Base-by-base conservation (phyloP, 2,329 filamentous ascomycete genomes). In the Colletotrichum gloeosporioides region DNA sequence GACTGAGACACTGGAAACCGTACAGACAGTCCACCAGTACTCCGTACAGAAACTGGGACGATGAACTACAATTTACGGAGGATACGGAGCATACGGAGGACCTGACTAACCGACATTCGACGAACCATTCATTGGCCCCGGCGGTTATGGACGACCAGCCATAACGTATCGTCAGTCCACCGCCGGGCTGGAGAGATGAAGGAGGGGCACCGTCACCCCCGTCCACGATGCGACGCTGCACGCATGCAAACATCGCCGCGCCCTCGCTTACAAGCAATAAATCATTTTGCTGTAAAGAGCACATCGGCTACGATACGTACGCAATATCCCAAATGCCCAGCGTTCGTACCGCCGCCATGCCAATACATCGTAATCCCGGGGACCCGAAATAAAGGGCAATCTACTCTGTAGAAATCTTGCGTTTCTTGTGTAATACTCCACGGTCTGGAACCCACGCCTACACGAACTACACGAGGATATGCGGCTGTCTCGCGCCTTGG, bases 101-200 rank as follows among this genome's bases (percentile, higher is more conserved):
- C 13, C 69, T 44, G 69, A 34, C 18, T 72, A 63, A 68, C 55
- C 73, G 69, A 75, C 36, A 72, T 75, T 75, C 31, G 53, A 73
- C 34, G 69, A 75, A 72, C 63, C 69, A 29, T 31, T 62, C 36
- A 66, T 75, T 57, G 27, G 55, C 27, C 61, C 9, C 15, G n/a
- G 15, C 12, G 44, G 44, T 49, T 49, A 7, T n/a, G 1, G 39
- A 49, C 39, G 10, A 44, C 39, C 4, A 49, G 18, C 18, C 44
- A 22, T n/a, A 49, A 12, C 44, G 44, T 62, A 62, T 25, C 49
- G 25, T 66, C 62, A 65, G 63, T 27, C 55, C 32, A 68, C 27
- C 49, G 27, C 32, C 5, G 27, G 39, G 10, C n/a, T 55, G 64
- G 44, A 49, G 73, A 75, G 68, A 72, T 75, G 65, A 62, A 71